A percentile compares a stretch with the other conserved stretches of the same genome.
These are phyloP conservation scores for Lentinula aciculospora DNA, from an alignment of 768 basidiomycete species.

Conservation along the genomic window DNA sequence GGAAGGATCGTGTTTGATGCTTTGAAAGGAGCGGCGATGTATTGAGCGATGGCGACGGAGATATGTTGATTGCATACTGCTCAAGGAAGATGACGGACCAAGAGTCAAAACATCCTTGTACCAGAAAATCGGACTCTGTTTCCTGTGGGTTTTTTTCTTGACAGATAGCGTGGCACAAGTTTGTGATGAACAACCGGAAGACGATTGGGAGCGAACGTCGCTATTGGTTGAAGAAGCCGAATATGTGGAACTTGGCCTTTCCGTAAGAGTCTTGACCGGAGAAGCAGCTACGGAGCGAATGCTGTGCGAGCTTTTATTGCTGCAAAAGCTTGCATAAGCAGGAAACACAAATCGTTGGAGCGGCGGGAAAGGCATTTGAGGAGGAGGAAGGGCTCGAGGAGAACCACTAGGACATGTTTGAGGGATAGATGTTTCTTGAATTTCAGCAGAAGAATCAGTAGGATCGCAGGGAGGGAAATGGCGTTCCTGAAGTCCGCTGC, in stretches of 20 bases:
- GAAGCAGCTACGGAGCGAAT: background rate
- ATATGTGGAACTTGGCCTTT: background rate
- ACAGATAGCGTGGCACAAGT: background rate
- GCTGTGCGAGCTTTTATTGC: background rate
- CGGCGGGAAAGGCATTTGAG: background rate
- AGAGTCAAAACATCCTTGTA: background rate
- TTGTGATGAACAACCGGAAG: background rate
- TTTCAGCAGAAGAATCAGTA: background rate
- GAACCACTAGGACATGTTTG: background rate
- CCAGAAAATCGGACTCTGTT: constrained; percentile 6
- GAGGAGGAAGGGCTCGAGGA: background rate
- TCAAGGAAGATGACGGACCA: background rate
- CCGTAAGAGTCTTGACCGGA: background rate
- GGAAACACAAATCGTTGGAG: constrained; percentile 3
- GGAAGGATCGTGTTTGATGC: background rate
- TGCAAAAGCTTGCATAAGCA: background rate
- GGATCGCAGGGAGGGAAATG: background rate
- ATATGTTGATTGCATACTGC: background rate
- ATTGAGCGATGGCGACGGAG: background rate
- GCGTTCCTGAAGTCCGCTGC: too few species aligned
- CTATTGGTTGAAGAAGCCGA: background rate
- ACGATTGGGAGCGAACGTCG: background rate
- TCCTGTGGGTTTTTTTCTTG: constrained; percentile 3
- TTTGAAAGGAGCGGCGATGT: background rate
- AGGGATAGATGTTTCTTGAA: background rate